phyloP scores from a whole-genome alignment of 768 basidiomycete genomes.

The Kwoniella mangroviensis region DNA sequence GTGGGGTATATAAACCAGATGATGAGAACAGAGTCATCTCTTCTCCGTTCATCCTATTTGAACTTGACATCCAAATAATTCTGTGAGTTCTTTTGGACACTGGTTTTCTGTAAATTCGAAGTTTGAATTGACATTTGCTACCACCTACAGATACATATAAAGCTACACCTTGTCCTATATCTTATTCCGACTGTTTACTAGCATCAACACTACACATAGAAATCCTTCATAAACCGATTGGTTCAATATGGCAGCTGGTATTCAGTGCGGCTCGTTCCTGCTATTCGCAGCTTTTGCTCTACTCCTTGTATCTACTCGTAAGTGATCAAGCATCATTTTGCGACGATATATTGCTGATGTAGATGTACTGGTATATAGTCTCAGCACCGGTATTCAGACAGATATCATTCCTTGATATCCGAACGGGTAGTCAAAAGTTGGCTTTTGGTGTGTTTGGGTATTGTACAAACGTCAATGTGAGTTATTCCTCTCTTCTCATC shows the following conservation, averaged over 20 bases:
- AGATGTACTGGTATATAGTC: conserved; percentile 14
- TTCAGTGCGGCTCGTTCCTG: conserved; percentile 43
- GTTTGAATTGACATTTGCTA: too few species aligned
- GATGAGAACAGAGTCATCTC: too few species aligned
- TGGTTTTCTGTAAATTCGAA: too few species aligned
- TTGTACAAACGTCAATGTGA: conserved; percentile 31
- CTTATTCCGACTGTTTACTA: too few species aligned
- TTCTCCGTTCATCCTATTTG: too few species aligned
- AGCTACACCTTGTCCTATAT: neutral
- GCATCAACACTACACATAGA: neutral
- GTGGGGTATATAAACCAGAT: neutral
- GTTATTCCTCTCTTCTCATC: conserved; percentile 7
- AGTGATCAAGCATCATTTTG: conserved; percentile 18
- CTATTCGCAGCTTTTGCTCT: conserved; percentile 44
- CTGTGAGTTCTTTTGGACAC: too few species aligned
- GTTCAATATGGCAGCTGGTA: conserved; percentile 32
- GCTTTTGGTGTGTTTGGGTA: conserved; percentile 51
- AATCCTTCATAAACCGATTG: neutral
- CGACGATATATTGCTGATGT: neutral
- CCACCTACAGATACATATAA: neutral
- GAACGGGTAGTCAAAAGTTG: conserved; percentile 6
- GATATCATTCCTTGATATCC: conserved; percentile 43
- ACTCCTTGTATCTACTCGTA: conserved; percentile 43
- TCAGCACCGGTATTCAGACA: conserved; percentile 41
- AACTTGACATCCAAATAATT: too few species aligned